Evolutionary conservation across 352 stramenopile species (phyloP), one percentile per base, ranked within the genome.

Genomic region (Globisporangium paddicum): DNA sequence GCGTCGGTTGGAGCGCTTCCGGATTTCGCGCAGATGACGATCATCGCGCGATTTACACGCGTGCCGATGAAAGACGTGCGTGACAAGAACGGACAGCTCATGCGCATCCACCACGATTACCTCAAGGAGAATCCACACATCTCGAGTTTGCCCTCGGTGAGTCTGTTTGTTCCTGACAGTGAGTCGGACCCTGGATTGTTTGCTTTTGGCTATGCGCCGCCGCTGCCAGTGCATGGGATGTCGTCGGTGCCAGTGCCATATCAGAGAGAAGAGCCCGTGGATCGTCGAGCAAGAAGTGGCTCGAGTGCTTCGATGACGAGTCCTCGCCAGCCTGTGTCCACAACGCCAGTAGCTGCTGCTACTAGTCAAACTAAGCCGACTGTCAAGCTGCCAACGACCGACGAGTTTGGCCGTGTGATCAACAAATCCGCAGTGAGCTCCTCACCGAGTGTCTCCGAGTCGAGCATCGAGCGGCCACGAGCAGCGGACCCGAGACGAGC

Each of bases 31-130:
- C 84, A 94, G 63, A 76, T 87, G 28, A 58, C 71, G 21, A 84
- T 94, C 45, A 73, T 91, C 19, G 71, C 82, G 3, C 78, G 80
- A 1, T 94, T 94, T 56, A 71, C 73, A 7, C 77, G 80, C 18
- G 85, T 75, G 14, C 68, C 73, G 1, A 81, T 90, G 68, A 64
- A 70, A 38, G 75, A 79, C 3, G 60, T 90, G 28, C 79, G 79
- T 5, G 79, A 91, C 63, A 94, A 94, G 71, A 91, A 94, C 49
- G 77, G 75, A 1, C 70, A 89, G 42, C 67, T 94, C 34, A 81
- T 87, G 73, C 74, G 77, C n/a, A 69, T 90, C 13, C 79, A 79
- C 48, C 68, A 75, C 25, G 80, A 90, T 49, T 94, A 94, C 40
- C 63, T 86, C 19, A 73, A 81, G 42, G 84, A 94, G 30, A 89